Conservation (phyloP, 208 protist species). For the Zelonia costaricensis region DNA sequence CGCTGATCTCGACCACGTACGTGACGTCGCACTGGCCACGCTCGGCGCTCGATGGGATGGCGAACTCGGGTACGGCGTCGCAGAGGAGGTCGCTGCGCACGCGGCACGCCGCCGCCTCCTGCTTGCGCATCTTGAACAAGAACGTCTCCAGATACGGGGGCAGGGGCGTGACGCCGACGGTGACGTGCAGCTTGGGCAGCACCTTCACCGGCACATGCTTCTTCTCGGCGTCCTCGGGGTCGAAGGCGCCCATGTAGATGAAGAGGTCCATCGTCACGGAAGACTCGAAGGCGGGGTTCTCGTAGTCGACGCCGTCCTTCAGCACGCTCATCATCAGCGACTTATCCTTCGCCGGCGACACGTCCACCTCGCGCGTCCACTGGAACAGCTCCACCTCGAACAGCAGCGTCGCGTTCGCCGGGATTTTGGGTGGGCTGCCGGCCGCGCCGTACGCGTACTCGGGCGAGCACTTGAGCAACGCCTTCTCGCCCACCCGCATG, state of each 20-base stretch:
- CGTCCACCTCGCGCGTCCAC: slow-evolving; percentile 81
- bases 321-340: slow-evolving; percentile 79
- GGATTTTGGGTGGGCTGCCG: slow-evolving; percentile 86
- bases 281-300: slow-evolving; percentile 83
- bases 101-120: slow-evolving; percentile 69
- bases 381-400: slow-evolving; percentile 92
- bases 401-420: slow-evolving; percentile 82
- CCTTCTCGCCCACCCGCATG: slow-evolving; percentile 90
- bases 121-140: slow-evolving; percentile 72
- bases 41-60: slow-evolving; percentile 42
- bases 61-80: slow-evolving; percentile 51
- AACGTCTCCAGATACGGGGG: slow-evolving; percentile 73
- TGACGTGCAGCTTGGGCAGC: slow-evolving; percentile 44
- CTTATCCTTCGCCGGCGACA: slow-evolving; percentile 70
- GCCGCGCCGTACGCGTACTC: slow-evolving; percentile 87
- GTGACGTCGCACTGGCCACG: slow-evolving; percentile 40
- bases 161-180: slow-evolving; percentile 64
- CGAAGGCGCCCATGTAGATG: slow-evolving; percentile 52
- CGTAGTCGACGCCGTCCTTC: slow-evolving; percentile 71
- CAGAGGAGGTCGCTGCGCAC: slow-evolving; percentile 44
- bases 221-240: slow-evolving; percentile 42
- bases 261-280: slow-evolving; percentile 58
- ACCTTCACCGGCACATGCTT: slow-evolving; percentile 45
- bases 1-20: slow-evolving; percentile 73
- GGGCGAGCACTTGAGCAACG: slow-evolving; percentile 61